Base-by-base conservation (phyloP, 257 asterid species). In the Lithospermum erythrorhizon region DNA sequence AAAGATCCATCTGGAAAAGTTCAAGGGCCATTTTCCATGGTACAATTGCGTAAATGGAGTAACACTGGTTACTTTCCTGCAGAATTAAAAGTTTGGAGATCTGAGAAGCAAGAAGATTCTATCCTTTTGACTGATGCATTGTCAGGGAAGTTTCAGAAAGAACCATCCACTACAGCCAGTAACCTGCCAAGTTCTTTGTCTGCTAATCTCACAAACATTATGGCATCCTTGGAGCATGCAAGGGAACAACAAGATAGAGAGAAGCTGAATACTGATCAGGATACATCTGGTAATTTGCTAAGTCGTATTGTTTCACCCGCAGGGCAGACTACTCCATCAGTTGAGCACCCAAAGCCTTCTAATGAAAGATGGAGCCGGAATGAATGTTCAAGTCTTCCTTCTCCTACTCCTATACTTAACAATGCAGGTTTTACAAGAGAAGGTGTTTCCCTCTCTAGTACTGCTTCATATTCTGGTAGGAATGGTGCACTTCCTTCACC, bases 21-120 rank as follows among this genome's bases (percentile, higher is more conserved):
- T 23, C 99, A 89, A 73, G 99, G 99, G 35, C 96, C 99, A 49
- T 93, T 93, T 74, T 86, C 99, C 32, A 60, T 89, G 72, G 89
- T 82, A 16, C 95, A 89, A 74, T 71, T 93, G 75, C 89, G 89
- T 35, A 93, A 89, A 76, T 93, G 99, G 99, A 89, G 75, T 79
- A 87, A 82, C 70, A 78, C 90, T 13, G 96, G 99, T 60, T 89
- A 93, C 64, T 93, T 93, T 53, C 99, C 99, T 15, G 76, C 83
- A 66, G 82, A 78, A 67, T 73, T 93, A 62, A 80, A 58, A 70
- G 87, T 89, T 66, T 93, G 99, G 99, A 89, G 70, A 79, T 47
- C 74, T 4, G 87, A 84, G 32, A 83, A 58, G 24, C 79, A 70
- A 68, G 95, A 82, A 16, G 83, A 83, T 57, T 77, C 89, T 53